Conservation (phyloP, 2,329 filamentous ascomycete genomes). For the Seiridium unicorne region DNA sequence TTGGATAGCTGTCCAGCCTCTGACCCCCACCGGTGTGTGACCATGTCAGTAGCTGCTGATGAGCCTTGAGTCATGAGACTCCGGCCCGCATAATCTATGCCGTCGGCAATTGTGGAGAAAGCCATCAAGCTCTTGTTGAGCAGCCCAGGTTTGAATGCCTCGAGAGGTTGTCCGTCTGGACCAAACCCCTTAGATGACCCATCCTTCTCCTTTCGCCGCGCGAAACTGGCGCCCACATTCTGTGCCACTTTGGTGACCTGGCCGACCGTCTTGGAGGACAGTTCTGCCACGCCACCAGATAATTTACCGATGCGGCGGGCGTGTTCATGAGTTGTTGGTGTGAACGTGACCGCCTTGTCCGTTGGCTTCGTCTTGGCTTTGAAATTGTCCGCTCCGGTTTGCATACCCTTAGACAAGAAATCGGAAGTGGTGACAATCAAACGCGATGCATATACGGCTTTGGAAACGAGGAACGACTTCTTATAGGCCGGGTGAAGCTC, state of each 20-base stretch:
- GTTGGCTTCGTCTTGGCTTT: conserved; percentile 76
- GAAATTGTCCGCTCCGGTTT: conserved; percentile 76
- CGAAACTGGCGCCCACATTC: conserved; percentile 77
- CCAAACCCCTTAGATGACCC: conserved; percentile 60
- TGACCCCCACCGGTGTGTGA: conserved; percentile 83
- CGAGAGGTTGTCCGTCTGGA: conserved; percentile 64
- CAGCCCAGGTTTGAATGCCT: conserved; percentile 80
- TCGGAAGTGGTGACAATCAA: conserved; percentile 87
- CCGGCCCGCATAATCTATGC: conserved; percentile 83
- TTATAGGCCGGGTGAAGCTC: conserved; percentile 89
- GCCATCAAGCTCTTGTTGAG: conserved; percentile 97
- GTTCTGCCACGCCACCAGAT: conserved; percentile 72
- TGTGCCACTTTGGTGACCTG: conserved; percentile 82
- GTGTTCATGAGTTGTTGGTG: conserved; percentile 77
- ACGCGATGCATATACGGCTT: conserved; percentile 83
- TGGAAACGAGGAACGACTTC: conserved; percentile 81
- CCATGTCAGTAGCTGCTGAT: conserved; percentile 78
- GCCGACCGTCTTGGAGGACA: conserved; percentile 85
- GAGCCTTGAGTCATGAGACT: conserved; percentile 74
- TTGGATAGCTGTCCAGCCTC: conserved; percentile 80
- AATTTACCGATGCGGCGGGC: conserved; percentile 89
- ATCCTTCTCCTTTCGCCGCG: conserved; percentile 52
- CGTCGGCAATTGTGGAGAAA: conserved; percentile 91
- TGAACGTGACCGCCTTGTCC: conserved; percentile 82
- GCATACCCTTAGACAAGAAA: conserved; percentile 74